Base-by-base conservation (phyloP, 805 yeast genomes). In the Candida dajiaensis region DNA sequence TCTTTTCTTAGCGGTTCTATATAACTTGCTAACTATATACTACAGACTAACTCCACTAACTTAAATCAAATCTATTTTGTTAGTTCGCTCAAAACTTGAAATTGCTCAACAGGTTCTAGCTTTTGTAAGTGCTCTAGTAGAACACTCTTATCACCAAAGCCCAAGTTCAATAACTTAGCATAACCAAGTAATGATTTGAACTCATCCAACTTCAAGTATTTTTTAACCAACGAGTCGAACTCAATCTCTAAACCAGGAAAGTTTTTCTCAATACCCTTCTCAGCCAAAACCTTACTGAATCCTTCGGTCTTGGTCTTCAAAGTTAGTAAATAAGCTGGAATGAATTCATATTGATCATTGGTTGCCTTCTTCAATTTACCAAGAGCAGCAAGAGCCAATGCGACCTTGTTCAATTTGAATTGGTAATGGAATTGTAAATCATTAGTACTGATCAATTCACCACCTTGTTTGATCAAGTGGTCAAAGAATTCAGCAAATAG, bases 401-500 rank as follows among this genome's bases (percentile, higher is more conserved):
- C 63, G 43, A 60, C 43, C 41, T 60, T 60, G 33, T 54, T 54
- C 23, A 50, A 20, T 20, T 42, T 44, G 47, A 59, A 56, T 36
- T 60, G 57, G 8, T 58, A 37, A 19, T 50, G 45, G 46, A 57
- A 57, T 40, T 55, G 57, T n/a, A 56, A 26, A 25, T 58, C 61
- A 43, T 57, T 56, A 9, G 57, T 33, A 9, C 45, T n/a, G n/a
- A 58, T 44, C 25, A 68, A 66, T 38, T 75, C 74, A 44, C 69
- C 63, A 49, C 74, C 65, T 68, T 78, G 80, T 61, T 46, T 71
- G 57, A 47, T 60, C 51, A 62, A 61, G 51, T 58, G 60, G 53
- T 54, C 62, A 53, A 58, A 74, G 28, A 74, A 79, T 40, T 68
- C 73, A 19, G 68, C 58, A 48, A 83, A 71, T 13, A 66, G 64